Evolutionary conservation across 768 basidiomycete genomes (phyloP).

Genomic region (Melanogaster broomeanus): DNA sequence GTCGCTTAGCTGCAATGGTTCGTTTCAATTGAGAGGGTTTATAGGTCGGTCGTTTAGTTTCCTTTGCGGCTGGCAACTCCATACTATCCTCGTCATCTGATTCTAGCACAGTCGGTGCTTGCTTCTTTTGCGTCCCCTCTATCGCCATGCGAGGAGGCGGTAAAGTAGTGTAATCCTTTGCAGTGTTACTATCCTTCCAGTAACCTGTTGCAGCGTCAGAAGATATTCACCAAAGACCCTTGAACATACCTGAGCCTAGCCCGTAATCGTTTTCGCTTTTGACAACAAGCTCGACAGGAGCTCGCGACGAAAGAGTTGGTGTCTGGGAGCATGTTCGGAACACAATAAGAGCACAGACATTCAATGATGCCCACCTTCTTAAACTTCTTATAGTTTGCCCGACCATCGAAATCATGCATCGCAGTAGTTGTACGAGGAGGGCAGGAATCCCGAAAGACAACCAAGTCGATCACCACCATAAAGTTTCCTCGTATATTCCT

Average conservation of each 20-base stretch:
- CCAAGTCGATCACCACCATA: constrained; percentile 74
- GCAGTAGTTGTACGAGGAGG: constrained; percentile 19
- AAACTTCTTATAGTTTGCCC: constrained; percentile 78
- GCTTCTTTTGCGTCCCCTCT: constrained; percentile 20
- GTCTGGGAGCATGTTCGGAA: constrained; percentile 24
- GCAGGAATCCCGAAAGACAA: constrained; percentile 42
- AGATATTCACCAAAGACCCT: neutral
- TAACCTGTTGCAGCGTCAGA: constrained; percentile 42
- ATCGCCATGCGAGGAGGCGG: constrained; percentile 16
- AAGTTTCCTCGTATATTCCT: constrained; percentile 69
- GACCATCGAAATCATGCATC: constrained; percentile 44
- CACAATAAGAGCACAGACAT: constrained; percentile 24
- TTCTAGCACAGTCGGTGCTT: constrained; percentile 37
- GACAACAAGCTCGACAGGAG: constrained; percentile 52
- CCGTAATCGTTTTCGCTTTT: constrained; percentile 56
- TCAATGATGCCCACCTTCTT: constrained; percentile 52
- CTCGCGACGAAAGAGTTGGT: constrained; percentile 20
- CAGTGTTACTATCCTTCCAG: constrained; percentile 47
- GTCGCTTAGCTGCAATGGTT: constrained; percentile 26
- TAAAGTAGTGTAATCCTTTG: constrained; percentile 15
- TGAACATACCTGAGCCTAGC: constrained; percentile 46
- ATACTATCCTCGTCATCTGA: constrained; percentile 38
- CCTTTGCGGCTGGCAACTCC: constrained; percentile 15
- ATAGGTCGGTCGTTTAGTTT: constrained; percentile 14
- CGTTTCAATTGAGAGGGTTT: constrained; percentile 33